Base-by-base conservation (phyloP, 441 rosid species). In the Corymbia citriodora region DNA sequence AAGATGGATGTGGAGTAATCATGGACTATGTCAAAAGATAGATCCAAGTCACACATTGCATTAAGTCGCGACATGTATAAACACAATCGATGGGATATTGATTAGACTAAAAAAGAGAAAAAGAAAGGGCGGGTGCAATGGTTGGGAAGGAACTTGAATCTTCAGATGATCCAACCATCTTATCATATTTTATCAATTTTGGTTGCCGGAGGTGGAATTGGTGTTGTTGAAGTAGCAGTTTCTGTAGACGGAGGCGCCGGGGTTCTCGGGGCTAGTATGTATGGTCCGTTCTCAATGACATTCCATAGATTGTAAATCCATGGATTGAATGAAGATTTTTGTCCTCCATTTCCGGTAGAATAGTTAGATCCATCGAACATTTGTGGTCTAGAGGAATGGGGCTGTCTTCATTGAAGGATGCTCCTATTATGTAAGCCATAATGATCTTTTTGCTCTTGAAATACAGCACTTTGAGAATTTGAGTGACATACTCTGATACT, bases 201-300 rank as follows among this genome's bases (percentile, higher is more conserved):
- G 29, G 29, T 57, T 57, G 63, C 1, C 21, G 6, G 29, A 57
- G 29, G 29, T 23, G 63, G 63, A 23, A 57, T 21, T 9, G 63
- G 4, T 57, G 29, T 21, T 57, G 63, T 9, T 9, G 63, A 57
- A 23, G 63, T 57, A 23, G 27, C 21, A 9, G 63, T 57, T 57
- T 23, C 5, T 4, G 1, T 0, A 23, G 3, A 57, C 25, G 29
- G 27, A 23, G 63, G 29, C 2, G 13, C 63, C 9, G 25, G 23
- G 4, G 8, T 21, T 55, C 27, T 55, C 11, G 11, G 11, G 0
- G 0, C 0, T 21, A 4, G 27, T 2, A 55, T 57, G 63, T 57
- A 23, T 23, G 29, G 6, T 57, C 6, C 3, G 23, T 57, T 57
- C 10, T 0, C 0, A 23, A 55, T 55, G 25, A 55, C 59, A 18